Base-by-base conservation (phyloP, 2,329 filamentous ascomycete species). In the Daldinia sp. region DNA sequence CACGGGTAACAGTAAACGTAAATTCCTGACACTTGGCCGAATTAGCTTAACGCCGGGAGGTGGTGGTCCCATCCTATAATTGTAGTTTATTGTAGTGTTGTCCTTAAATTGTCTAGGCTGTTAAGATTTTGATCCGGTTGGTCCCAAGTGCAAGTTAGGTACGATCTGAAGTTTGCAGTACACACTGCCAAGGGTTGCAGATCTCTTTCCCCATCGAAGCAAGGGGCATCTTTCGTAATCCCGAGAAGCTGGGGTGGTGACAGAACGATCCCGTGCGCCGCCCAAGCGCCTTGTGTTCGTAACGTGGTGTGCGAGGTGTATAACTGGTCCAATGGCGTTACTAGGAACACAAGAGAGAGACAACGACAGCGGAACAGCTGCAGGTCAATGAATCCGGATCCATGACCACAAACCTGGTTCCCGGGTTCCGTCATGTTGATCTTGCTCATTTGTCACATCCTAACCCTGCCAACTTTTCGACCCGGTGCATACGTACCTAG, bases 381-480 rank as follows among this genome's bases (percentile, higher is more conserved):
- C 70, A 72, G 65, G 70, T 72, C 61, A 68, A 71, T 72, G 70
- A 72, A 72, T 72, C 68, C 68, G 70, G 68, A 67, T 69, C 63
- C 68, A 70, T 63, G 66, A 51, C 51, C 44, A 33, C 60, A 67
- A 70, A 72, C 70, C 70, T 59, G 70, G 70, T 67, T 67, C 63
- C 63, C 65, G 70, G 70, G 68, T 63, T 61, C 68, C 63, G 60
- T 72, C 68, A 68, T 57, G 50, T 65, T 67, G 70, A 68, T 68
- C 70, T 46, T 61, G 28, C 55, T 72, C 63, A 69, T 57, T 61
- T 72, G 68, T 65, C 68, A 71, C 59, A 66, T 70, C 56, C 57
- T 46, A 65, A 69, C 60, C 68, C 61, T 68, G 65, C 60, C 57
- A 69, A 68, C 65, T 48, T 67, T 63, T 65, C 39, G 57, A 65